These are phyloP conservation scores for Claviceps spartinae DNA, from an alignment of 2,329 filamentous ascomycete species.

Conservation along the genomic window DNA sequence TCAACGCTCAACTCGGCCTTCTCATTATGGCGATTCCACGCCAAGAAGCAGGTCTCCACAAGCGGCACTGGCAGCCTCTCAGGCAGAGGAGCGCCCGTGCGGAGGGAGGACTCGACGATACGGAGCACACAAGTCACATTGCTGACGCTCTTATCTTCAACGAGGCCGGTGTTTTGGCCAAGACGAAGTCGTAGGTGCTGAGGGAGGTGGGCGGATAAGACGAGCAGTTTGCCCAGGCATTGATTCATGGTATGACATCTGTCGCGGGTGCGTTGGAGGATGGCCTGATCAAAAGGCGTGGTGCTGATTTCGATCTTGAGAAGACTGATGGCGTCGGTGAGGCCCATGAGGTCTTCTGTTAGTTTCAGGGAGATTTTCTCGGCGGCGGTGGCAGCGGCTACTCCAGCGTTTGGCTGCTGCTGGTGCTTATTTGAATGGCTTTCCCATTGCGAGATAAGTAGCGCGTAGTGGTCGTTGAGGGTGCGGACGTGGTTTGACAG, in stretches of 20 bases:
- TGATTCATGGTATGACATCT: constrained; percentile 22
- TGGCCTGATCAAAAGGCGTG: constrained; percentile 17
- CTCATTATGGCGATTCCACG: constrained; percentile 10
- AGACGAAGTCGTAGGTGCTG: constrained; percentile 26
- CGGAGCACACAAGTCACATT: constrained; percentile 36
- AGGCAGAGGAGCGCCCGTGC: constrained; percentile 32
- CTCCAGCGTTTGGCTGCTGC: not conserved
- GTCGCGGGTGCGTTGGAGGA: constrained; percentile 16
- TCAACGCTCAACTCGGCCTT: constrained; percentile 18
- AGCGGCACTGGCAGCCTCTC: constrained; percentile 34
- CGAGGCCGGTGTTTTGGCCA: constrained; percentile 22
- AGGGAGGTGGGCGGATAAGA: constrained; percentile 23
- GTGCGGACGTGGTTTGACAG: constrained; percentile 29
- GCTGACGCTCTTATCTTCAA: constrained; percentile 30
- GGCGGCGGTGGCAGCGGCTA: constrained; percentile 11
- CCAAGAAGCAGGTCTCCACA: constrained; percentile 21
- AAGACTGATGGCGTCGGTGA: constrained; percentile 14
- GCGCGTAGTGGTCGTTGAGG: constrained; percentile 34
- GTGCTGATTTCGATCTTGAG: constrained; percentile 19
- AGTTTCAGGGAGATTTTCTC: constrained; percentile 18
- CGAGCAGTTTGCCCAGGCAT: constrained; percentile 17
- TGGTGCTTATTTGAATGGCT: constrained; percentile 15
- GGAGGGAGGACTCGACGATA: constrained; percentile 31
- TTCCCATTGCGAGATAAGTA: constrained; percentile 33
- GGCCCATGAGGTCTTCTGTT: constrained; percentile 14